Percentiles rank a stretch among this genome's conserved stretches.
phyloP scores from a whole-genome alignment of 2,329 filamentous ascomycete species.

The Claviceps maximensis region DNA sequence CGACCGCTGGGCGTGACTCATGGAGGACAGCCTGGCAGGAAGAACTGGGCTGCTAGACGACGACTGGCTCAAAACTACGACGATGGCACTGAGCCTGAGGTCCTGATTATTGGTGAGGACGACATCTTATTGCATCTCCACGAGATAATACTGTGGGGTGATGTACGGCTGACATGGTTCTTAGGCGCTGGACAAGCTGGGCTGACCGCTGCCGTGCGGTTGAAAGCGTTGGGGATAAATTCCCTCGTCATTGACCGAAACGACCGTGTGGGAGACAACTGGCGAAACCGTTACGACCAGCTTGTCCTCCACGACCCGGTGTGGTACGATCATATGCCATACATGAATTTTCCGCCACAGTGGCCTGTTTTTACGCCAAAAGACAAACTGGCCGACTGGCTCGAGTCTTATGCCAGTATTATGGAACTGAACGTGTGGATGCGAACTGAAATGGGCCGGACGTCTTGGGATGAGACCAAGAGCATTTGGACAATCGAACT shows the following conservation, averaged over 20 bases:
- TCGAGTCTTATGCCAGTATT: constrained; percentile 49
- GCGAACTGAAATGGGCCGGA: constrained; percentile 31
- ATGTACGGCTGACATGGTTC: background rate
- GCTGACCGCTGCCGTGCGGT: constrained; percentile 40
- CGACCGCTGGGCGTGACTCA: constrained; percentile 45
- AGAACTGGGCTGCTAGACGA: constrained; percentile 48
- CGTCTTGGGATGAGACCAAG: constrained; percentile 35
- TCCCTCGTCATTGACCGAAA: constrained; percentile 47
- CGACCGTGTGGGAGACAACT: constrained; percentile 47
- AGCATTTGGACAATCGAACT: constrained; percentile 43
- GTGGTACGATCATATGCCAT: constrained; percentile 48
- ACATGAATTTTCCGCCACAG: constrained; percentile 46
- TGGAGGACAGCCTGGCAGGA: constrained; percentile 34
- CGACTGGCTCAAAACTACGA: constrained; percentile 32
- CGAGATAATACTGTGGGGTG: background rate
- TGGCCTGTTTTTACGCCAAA: constrained; percentile 63
- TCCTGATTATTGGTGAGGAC: constrained; percentile 45
- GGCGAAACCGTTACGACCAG: constrained; percentile 49
- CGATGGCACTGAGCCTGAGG: constrained; percentile 36
- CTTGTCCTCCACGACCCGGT: constrained; percentile 57
- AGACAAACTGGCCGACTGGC: constrained; percentile 57
- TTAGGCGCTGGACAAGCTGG: constrained; percentile 48
- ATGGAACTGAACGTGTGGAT: constrained; percentile 60
- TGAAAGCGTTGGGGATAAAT: constrained; percentile 44
- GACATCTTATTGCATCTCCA: accelerated